Evolutionary conservation across 2,329 filamentous ascomycete species (phyloP).

Genomic region (Rutstroemia sydowiana): DNA sequence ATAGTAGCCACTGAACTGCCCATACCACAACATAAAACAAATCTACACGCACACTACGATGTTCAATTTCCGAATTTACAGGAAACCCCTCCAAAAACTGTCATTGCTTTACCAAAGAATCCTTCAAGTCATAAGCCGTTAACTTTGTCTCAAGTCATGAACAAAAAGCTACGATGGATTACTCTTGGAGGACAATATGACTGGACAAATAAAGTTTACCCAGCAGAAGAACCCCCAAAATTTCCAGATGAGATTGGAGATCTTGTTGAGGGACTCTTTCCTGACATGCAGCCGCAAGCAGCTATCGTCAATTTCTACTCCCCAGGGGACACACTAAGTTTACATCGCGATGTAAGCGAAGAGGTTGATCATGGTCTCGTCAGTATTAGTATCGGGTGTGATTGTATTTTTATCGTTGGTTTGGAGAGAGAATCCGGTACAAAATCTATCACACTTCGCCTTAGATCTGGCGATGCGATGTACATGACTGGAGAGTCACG

Average conservation of each 20-base stretch:
- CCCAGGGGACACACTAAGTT: slow-evolving; percentile 81
- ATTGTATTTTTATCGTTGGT: slow-evolving; percentile 79
- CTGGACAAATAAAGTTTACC: slow-evolving; percentile 83
- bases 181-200: slow-evolving; percentile 93
- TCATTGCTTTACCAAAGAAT: slow-evolving; percentile 51
- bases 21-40: slow-evolving; percentile 71
- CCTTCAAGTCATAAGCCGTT: slow-evolving; percentile 62
- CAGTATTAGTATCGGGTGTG: slow-evolving; percentile 83
- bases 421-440: slow-evolving; percentile 34
- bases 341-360: slow-evolving; percentile 91
- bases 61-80: slow-evolving; percentile 47
- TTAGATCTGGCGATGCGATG: slow-evolving; percentile 81
- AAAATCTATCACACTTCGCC: slow-evolving; percentile 40
- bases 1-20: slow-evolving; percentile 74
- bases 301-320: slow-evolving; percentile 92
- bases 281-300: slow-evolving; percentile 62
- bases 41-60: slow-evolving; percentile 74
- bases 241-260: slow-evolving; percentile 69
- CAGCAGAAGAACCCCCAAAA: slow-evolving; percentile 51
- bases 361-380: slow-evolving; percentile 69
- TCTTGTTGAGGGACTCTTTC: slow-evolving; percentile 65
- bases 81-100: slow-evolving; percentile 46
- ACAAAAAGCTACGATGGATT: slow-evolving; percentile 82
- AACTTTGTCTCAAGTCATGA: slow-evolving; percentile 61
- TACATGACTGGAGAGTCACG: slow-evolving; percentile 79